Evolutionary conservation across 306 rosid species (phyloP).

Genomic region (Bauhinia variegata): DNA sequence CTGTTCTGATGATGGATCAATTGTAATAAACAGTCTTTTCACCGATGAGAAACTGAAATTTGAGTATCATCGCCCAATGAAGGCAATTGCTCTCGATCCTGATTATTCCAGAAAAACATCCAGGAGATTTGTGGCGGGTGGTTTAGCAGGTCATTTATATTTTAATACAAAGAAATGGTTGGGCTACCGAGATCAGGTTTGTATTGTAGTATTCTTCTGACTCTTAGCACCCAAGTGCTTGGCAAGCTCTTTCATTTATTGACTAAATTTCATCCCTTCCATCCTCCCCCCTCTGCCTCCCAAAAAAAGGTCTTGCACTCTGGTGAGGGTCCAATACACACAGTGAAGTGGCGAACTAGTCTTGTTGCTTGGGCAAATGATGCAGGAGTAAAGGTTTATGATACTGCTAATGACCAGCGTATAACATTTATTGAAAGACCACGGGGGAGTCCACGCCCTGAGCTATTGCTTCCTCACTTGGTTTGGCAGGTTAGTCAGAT

Average conservation of each 20-base stretch:
- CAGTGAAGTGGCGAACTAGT: conserved; percentile 77
- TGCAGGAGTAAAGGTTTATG: conserved; percentile 84
- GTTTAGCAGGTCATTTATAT: conserved; percentile 79
- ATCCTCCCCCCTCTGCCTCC: not conserved
- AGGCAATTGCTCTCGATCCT: conserved; percentile 80
- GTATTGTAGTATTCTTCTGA: conserved; percentile 25
- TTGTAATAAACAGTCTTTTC: conserved; percentile 70
- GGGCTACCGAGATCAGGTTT: conserved; percentile 79
- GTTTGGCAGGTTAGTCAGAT: conserved; percentile 78
- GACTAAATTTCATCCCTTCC: conserved; percentile 3
- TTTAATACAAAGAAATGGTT: conserved; percentile 78
- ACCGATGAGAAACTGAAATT: conserved; percentile 75
- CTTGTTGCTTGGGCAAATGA: conserved; percentile 96
- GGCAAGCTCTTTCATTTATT: conserved; percentile 4
- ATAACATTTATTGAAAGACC: conserved; percentile 88
- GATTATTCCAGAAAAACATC: conserved; percentile 69
- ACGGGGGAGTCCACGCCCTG: conserved; percentile 79
- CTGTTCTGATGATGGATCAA: conserved; percentile 82
- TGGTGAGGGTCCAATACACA: conserved; percentile 91
- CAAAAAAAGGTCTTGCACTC: conserved; percentile 77
- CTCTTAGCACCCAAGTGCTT: not conserved
- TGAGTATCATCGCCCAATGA: conserved; percentile 84
- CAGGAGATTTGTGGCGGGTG: conserved; percentile 82
- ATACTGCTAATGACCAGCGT: conserved; percentile 80
- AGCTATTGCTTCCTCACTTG: conserved; percentile 80